phyloP scores from a whole-genome alignment of 148 eudicot species.

The Bassia scoparia region DNA sequence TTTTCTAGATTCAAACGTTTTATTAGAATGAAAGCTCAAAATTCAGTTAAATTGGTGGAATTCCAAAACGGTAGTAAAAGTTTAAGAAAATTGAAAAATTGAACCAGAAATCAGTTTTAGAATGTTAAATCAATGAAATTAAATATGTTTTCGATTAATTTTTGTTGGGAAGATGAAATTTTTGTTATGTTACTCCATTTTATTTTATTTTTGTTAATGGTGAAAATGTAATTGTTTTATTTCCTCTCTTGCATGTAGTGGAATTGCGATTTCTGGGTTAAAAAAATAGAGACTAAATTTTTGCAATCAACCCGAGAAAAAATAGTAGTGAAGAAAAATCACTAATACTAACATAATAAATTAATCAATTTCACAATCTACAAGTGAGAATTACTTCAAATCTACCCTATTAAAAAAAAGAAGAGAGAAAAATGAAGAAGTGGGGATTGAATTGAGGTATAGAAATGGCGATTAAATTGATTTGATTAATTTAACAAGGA shows the following conservation, averaged over 20 bases:
- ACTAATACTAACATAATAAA: slow-evolving; percentile 4
- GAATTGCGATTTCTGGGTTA: neutral
- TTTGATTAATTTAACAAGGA: slow-evolving; percentile 42
- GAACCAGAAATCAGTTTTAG: no score
- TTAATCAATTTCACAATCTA: slow-evolving; percentile 21
- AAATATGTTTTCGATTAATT: neutral
- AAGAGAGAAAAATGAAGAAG: neutral
- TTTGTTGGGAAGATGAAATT: neutral
- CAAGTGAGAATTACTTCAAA: neutral
- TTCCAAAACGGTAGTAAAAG: no score
- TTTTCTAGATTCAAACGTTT: neutral
- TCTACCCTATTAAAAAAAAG: neutral
- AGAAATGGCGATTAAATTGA: neutral
- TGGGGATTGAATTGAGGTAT: neutral
- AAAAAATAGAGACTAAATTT: slow-evolving; percentile 2
- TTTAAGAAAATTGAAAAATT: no score
- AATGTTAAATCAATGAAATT: no score
- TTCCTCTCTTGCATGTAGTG: neutral
- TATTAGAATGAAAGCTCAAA: no score
- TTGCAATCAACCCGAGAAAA: slow-evolving; percentile 8
- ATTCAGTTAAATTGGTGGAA: no score
- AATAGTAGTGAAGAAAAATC: neutral
- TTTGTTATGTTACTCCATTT: no score
- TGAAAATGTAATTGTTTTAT: neutral
- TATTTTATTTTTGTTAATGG: neutral